Conservation (phyloP, 352 stramenopile species). For the Globisporangium yorkense region DNA sequence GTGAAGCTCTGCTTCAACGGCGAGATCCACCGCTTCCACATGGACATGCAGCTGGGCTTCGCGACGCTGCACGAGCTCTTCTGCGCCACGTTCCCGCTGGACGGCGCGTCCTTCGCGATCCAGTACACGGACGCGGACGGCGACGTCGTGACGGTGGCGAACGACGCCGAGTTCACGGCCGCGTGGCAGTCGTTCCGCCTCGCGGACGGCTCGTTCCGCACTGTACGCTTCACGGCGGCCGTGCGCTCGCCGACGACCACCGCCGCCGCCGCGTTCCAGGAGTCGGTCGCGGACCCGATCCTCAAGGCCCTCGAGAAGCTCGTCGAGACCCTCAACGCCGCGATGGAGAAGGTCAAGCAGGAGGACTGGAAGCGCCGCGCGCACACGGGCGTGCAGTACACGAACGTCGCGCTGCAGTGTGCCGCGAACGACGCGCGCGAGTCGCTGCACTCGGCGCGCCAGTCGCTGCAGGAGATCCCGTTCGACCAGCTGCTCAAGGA, state of each 20-base stretch:
- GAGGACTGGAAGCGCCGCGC: conserved; percentile 64
- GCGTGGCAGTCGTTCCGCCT: conserved; percentile 53
- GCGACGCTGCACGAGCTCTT: conserved; percentile 49
- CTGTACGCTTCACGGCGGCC: conserved; percentile 66
- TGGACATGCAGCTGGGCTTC: conserved; percentile 58
- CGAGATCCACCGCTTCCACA: conserved; percentile 75
- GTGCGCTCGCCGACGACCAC: conserved; percentile 25
- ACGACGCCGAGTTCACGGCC: conserved; percentile 59
- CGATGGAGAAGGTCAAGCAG: conserved; percentile 83
- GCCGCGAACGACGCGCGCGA: conserved; percentile 52
- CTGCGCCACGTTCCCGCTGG: conserved; percentile 49
- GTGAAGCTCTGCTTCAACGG: conserved; percentile 82
- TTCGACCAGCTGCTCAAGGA: conserved; percentile 82
- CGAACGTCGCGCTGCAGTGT: conserved; percentile 57
- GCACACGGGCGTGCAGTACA: conserved; percentile 45
- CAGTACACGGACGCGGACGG: conserved; percentile 81
- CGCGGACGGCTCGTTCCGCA: conserved; percentile 26
- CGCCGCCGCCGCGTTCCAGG: conserved; percentile 47
- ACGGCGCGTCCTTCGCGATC: conserved; percentile 43
- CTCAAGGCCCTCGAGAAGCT: conserved; percentile 80
- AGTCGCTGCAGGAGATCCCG: conserved; percentile 73
- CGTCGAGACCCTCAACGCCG: conserved; percentile 64
- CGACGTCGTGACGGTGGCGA: conserved; percentile 66
- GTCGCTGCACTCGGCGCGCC: conserved; percentile 37
- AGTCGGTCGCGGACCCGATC: conserved; percentile 74